Evolutionary conservation across 441 rosid species (phyloP), one percentile per base, ranked within the genome.

Genomic region (Kokia cookei): DNA sequence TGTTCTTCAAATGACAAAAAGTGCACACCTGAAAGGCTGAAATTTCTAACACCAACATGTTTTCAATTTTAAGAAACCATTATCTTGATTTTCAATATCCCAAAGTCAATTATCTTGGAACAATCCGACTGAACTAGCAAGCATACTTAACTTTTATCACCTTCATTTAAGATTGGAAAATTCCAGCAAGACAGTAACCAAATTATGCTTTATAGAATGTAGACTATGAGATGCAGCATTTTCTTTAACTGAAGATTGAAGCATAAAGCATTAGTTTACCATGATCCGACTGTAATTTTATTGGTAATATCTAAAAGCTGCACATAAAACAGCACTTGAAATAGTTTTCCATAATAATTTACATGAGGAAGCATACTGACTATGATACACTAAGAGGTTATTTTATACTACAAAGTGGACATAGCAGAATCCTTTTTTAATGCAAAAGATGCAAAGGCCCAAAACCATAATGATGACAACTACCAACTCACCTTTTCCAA

Each of bases 401-500:
- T 45, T 71, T 24, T 45, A 58, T n/a, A 72, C 40, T 15, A 47
- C 58, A 59, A 59, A 61, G 59, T 29, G 43, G 60, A 55, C 64
- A 19, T 37, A 22, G 48, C 43, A 35, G 48, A 54, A 69, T 54
- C 19, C 40, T 54, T 60, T 37, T 22, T 40, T 19, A 57, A 40
- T 57, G 15, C 58, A 40, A 13, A 71, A 40, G 15, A 27, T 13
- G 37, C 73, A 71, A 57, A 42, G 74, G 27, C 43, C 17, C 6
- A 71, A 74, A 61, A 17, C 27, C 15, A 65, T 55, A 76, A 72
- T 8, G 32, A 71, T 48, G 24, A 15, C 1, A 58, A 79, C 43
- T 63, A 58, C 53, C 79, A 78, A 83, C 82, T 81, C 72, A 95
- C 99, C 99, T 84, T 92, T 97, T 42, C 99, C 98, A 78, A 96